Percentiles rank a stretch among this genome's conserved stretches.
Evolutionary conservation across 371 early-diverging fungal genomes (phyloP).

Genomic region (Mucor saturninus): DNA sequence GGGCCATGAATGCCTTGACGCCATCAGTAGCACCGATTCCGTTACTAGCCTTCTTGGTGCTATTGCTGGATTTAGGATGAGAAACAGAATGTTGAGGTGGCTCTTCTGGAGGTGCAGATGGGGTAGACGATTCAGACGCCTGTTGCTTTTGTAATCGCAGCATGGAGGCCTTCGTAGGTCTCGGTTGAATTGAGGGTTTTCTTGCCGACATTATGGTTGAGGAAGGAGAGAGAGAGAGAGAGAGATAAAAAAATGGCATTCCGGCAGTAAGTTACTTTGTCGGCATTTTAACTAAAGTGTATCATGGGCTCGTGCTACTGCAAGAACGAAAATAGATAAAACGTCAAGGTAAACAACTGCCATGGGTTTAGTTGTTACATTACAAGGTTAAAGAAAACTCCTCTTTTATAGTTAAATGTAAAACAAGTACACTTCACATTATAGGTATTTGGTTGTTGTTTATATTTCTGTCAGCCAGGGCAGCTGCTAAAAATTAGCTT

Average conservation of each 20-base stretch:
- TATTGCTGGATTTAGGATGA: not conserved
- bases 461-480: no score
- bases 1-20: constrained; percentile 51
- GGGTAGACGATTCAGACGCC: not conserved
- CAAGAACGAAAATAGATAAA: no score
- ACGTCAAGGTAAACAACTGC: no score
- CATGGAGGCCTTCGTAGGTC: constrained; percentile 44
- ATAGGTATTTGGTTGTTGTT: no score
- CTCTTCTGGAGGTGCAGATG: constrained; percentile 1
- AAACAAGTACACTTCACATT: no score
- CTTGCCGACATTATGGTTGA: constrained; percentile 6
- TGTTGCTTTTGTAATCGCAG: constrained; percentile 30
- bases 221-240: not conserved
- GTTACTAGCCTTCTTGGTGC: not conserved
- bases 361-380: no score
- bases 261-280: no score
- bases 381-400: no score
- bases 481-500: no score
- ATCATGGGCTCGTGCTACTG: no score
- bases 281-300: no score
- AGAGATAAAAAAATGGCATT: not conserved
- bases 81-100: constrained; percentile 1
- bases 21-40: constrained; percentile 37
- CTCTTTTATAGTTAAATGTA: no score
- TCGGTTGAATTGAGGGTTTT: constrained; percentile 33